Evolutionary conservation across 495 filamentous ascomycete species (phyloP).

Genomic region (Penicillium canescens): DNA sequence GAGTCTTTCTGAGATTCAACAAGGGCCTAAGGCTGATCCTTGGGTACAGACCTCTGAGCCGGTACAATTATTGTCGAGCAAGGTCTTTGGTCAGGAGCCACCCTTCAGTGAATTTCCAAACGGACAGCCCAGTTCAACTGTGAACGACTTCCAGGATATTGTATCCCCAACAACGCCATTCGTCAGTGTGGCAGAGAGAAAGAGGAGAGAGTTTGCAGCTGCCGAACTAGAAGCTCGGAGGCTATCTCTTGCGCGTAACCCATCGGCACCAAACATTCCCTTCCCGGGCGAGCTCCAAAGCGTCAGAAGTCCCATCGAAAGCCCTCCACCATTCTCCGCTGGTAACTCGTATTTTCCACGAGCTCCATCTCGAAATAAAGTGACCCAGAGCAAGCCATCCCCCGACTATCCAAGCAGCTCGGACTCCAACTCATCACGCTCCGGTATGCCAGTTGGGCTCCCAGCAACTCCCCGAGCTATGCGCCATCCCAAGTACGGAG

Average conservation of each 20-base stretch:
- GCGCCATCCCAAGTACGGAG: slow-evolving; percentile 68
- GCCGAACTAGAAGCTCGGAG: slow-evolving; percentile 85
- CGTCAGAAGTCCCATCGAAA: slow-evolving; percentile 33
- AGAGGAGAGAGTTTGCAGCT: slow-evolving; percentile 74
- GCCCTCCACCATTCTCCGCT: slow-evolving; percentile 30
- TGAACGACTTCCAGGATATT: slow-evolving; percentile 21
- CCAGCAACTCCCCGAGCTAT: slow-evolving; percentile 85
- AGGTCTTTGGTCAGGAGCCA: slow-evolving; percentile 24
- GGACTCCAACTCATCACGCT: slow-evolving; percentile 43
- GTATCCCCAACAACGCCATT: slow-evolving; percentile 27
- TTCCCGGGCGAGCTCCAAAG: slow-evolving; percentile 65
- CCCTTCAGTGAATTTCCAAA: slow-evolving; percentile 4
- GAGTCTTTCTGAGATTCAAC: slow-evolving; percentile 46
- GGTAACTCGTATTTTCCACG: slow-evolving; percentile 46
- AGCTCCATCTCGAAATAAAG: slow-evolving; percentile 33
- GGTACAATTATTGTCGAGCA: slow-evolving; percentile 21
- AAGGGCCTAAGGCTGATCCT: background rate
- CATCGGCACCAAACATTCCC: slow-evolving; percentile 75
- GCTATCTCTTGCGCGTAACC: slow-evolving; percentile 75
- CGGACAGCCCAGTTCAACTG: slow-evolving; percentile 12
- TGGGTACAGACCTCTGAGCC: background rate
- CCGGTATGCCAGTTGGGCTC: slow-evolving; percentile 59
- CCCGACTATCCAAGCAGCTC: slow-evolving; percentile 48
- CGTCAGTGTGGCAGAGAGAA: slow-evolving; percentile 35
- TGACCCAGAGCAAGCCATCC: slow-evolving; percentile 42